These are phyloP conservation scores for Rhynchospora tenuis DNA, from an alignment of 176 grass and related monocot genomes.

Conservation along the genomic window DNA sequence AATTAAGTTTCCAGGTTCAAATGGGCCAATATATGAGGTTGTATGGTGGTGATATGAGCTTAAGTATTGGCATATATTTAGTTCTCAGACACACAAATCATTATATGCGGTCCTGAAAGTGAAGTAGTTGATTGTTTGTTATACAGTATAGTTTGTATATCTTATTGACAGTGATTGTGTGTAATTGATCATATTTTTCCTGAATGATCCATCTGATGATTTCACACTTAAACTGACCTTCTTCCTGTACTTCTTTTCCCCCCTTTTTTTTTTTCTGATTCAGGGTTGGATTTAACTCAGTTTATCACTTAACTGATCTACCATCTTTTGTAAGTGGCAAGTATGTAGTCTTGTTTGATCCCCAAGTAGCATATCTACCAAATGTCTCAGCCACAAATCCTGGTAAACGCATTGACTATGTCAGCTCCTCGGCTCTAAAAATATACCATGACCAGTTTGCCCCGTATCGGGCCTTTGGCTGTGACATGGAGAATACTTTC, in stretches of 20 bases:
- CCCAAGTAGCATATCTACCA: constrained; percentile 85
- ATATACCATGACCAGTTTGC: constrained; percentile 73
- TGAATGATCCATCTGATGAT: not conserved
- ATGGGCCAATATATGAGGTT: not conserved
- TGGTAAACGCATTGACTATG: constrained; percentile 95
- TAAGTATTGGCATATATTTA: not conserved
- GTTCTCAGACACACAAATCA: not conserved
- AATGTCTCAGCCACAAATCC: constrained; percentile 85
- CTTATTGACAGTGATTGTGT: not conserved
- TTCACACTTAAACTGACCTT: not conserved
- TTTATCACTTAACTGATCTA: constrained; percentile 94
- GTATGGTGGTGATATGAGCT: not conserved
- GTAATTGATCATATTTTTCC: not conserved
- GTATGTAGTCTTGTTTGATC: constrained; percentile 87
- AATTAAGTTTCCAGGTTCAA: not conserved
- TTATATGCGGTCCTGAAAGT: not conserved
- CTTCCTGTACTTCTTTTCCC: not conserved
- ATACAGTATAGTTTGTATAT: not conserved
- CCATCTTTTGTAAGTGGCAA: constrained; percentile 96
- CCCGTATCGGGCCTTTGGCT: constrained; percentile 79
- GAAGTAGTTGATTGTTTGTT: not conserved
- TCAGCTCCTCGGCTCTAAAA: constrained; percentile 61
- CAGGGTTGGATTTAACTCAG: constrained; percentile 98
- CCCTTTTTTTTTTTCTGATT: constrained; percentile 2
- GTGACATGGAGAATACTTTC: constrained; percentile 71